Evolutionary conservation across 768 basidiomycete genomes (phyloP).

Genomic region (Xerocomellus amylosporus): DNA sequence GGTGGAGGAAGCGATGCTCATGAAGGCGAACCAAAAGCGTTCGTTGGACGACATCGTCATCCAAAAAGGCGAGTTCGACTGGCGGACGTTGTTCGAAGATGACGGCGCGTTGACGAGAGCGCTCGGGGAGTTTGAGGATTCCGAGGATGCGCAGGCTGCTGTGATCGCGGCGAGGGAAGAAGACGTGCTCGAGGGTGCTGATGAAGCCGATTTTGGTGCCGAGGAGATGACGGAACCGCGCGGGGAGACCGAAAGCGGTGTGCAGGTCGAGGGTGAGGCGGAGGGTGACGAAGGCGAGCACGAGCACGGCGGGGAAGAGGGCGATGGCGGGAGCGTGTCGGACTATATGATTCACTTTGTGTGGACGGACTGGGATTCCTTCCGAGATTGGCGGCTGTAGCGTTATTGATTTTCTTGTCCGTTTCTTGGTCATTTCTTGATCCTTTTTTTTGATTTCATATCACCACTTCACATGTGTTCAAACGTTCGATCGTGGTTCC

Average conservation of each 20-base stretch:
- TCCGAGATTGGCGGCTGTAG: constrained; percentile 67
- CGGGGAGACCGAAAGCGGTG: constrained; percentile 28
- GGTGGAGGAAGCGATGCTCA: constrained; percentile 94
- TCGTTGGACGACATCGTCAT: constrained; percentile 89
- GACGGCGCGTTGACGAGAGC: constrained; percentile 63
- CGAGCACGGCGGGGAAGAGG: constrained; percentile 37
- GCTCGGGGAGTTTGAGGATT: constrained; percentile 83
- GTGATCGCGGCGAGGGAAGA: constrained; percentile 73
- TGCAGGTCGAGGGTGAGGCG: constrained; percentile 35
- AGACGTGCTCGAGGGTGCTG: constrained; percentile 68
- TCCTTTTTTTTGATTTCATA: not conserved
- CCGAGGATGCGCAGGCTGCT: constrained; percentile 82
- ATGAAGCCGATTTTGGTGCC: constrained; percentile 75
- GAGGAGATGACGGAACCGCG: constrained; percentile 34
- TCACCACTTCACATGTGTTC: constrained; percentile 1
- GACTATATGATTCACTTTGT: constrained; percentile 83
- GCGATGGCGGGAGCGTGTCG: constrained; percentile 69
- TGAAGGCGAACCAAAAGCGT: constrained; percentile 97
- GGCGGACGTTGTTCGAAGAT: constrained; percentile 79
- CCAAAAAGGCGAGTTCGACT: constrained; percentile 92
- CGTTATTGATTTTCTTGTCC: not conserved
- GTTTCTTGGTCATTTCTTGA: not conserved
- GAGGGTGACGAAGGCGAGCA: constrained; percentile 36
- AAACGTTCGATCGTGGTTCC: not conserved
- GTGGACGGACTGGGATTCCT: constrained; percentile 61